These are phyloP conservation scores for Acanthochlamys bracteata DNA, from an alignment of 106 monocot genomes.

Conservation along the genomic window DNA sequence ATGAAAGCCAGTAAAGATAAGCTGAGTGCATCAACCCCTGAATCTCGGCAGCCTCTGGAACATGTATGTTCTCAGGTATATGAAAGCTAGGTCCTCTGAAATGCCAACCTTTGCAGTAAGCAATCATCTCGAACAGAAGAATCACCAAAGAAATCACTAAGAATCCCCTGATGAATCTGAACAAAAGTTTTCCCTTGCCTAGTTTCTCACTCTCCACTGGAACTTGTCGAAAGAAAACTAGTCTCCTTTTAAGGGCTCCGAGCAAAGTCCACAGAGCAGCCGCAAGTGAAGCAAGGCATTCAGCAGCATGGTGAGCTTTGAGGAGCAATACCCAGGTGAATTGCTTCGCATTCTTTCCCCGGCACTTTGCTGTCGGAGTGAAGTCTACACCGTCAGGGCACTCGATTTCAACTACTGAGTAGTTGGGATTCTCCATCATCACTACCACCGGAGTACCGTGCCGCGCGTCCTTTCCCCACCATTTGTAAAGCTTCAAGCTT, in stretches of 20 bases:
- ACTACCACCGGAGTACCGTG: conserved; percentile 52
- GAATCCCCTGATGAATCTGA: conserved; percentile 33
- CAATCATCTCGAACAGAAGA: conserved; percentile 29
- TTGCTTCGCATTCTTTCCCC: conserved; percentile 39
- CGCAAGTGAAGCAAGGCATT: conserved; percentile 26
- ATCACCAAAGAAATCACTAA: conserved; percentile 21
- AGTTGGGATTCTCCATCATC: conserved; percentile 60
- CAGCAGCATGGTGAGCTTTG: conserved; percentile 33
- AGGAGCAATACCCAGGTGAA: conserved; percentile 48
- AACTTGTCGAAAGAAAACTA: conserved; percentile 2
- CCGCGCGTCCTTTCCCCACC: conserved; percentile 25
- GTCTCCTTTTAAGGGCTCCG: conserved; percentile 27
- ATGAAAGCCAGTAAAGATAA: conserved; percentile 35
- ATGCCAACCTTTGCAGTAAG: conserved; percentile 43
- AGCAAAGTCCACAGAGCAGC: conserved; percentile 23
- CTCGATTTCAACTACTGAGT: conserved; percentile 39
- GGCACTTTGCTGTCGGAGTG: conserved; percentile 13
- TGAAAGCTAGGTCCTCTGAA: conserved; percentile 26
- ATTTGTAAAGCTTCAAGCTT: conserved; percentile 33
- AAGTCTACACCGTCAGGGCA: conserved; percentile 8
- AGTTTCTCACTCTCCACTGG: conserved; percentile 12
- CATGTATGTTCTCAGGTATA: conserved; percentile 19
- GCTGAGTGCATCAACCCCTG: conserved; percentile 29
- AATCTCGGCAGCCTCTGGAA: conserved; percentile 36
- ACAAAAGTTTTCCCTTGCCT: conserved; percentile 21